Evolutionary conservation across 441 rosid species (phyloP).

Genomic region (Erodium texanum): DNA sequence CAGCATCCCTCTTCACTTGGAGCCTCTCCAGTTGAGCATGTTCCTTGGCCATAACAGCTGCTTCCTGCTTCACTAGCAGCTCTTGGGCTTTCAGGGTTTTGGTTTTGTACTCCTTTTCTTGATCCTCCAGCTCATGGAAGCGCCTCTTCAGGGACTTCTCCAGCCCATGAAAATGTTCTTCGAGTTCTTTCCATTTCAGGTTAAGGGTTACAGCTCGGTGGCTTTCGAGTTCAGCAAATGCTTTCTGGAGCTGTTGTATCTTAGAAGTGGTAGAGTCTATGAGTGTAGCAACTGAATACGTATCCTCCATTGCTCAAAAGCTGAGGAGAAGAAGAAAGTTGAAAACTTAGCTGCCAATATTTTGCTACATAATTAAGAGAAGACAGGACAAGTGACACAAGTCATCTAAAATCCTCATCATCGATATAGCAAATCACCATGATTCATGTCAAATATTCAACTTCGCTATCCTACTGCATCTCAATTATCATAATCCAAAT

Average conservation of each 20-base stretch:
- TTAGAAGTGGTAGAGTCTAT: constrained; percentile 76
- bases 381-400: background rate
- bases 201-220: constrained; percentile 79
- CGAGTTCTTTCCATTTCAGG: constrained; percentile 91
- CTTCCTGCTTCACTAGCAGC: constrained; percentile 56
- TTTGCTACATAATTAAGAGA: background rate
- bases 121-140: constrained; percentile 89
- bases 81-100: constrained; percentile 73
- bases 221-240: constrained; percentile 97
- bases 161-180: constrained; percentile 94
- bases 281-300: constrained; percentile 62
- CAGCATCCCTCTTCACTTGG: constrained; percentile 82
- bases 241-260: constrained; percentile 96
- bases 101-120: constrained; percentile 64
- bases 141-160: constrained; percentile 96
- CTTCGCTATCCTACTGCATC: background rate
- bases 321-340: constrained; percentile 18
- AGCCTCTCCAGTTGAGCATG: constrained; percentile 61
- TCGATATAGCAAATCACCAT: background rate
- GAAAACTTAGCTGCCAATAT: background rate
- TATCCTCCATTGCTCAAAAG: constrained; percentile 52
- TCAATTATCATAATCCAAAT: no score
- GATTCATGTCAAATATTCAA: background rate
- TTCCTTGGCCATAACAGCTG: constrained; percentile 73
- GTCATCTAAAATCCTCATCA: background rate